Base-by-base conservation (phyloP, 805 yeast species). In the Candida maris region DNA sequence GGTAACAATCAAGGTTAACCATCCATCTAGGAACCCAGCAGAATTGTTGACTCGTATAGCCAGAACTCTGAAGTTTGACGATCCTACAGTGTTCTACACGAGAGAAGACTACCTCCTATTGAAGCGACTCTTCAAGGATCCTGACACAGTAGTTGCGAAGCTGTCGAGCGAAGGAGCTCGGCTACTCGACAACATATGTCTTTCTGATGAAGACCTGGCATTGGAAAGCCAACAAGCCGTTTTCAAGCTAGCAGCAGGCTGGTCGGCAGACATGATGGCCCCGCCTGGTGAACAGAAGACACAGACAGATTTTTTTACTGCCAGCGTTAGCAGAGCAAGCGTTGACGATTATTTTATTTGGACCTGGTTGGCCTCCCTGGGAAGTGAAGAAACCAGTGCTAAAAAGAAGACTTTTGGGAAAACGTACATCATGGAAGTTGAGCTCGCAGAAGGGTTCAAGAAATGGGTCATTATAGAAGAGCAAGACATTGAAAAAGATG, bases 311-410 rank as follows among this genome's bases (percentile, higher is more conserved):
- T 65, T 57, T 32, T 62, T 70, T 29, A 63, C 72, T 5, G 73
- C 71, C 2, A 52, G 56, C n/a, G 68, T 85, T 7, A 64, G 75
- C 6, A 72, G 84, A 41, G 81, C 84, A 1, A 71, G 85, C 5
- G 76, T 87, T 14, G 95, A 85, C 57, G 96, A 87, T 57, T 87
- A 83, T 57, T 87, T 81, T 52, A 85, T 86, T 19, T 87, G 96
- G 96, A 75, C 95, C 1, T 87, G 96, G 96, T 66, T 86, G 52
- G 77, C 88, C 1, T 73, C 87, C 2, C 56, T 86, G 17, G 85
- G 85, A 0, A 70, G 79, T 21, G 96, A 87, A 54, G 83, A 85
- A 52, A 75, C 87, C 0, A 67, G 71, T 21, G 59, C 66, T 17
- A 77, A 78, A 48, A 83, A 83, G 56, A 71, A 73, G 21, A 58